These are phyloP conservation scores for Acanthochlamys bracteata DNA, from an alignment of 106 monocot genomes.

Conservation along the genomic window DNA sequence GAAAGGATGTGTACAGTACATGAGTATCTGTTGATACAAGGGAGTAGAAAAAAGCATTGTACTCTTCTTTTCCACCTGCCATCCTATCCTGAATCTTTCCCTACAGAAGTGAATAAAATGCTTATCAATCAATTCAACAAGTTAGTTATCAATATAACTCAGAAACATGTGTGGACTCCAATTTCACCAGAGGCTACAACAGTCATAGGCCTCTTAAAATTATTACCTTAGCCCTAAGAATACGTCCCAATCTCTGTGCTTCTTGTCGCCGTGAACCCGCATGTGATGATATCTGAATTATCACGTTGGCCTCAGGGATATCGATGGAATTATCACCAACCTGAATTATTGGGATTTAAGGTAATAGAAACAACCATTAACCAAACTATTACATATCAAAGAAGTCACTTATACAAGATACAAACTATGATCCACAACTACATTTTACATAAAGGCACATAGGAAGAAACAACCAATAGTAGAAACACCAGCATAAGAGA, in stretches of 20 bases:
- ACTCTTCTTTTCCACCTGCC: constrained; percentile 99
- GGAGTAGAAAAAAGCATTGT: constrained; percentile 99
- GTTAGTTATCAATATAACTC: too few relatives aligned
- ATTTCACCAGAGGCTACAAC: too few relatives aligned
- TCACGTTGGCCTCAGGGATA: constrained; percentile 99
- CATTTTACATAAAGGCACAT: too few relatives aligned
- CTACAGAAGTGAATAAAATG: constrained; percentile 17
- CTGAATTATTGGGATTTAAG: constrained; percentile 29
- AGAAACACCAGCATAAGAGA: too few relatives aligned
- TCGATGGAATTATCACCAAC: constrained; percentile 99
- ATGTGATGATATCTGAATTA: constrained; percentile 99
- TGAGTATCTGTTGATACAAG: constrained; percentile 98
- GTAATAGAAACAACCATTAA: too few relatives aligned
- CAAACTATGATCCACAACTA: too few relatives aligned
- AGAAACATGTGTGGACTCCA: too few relatives aligned
- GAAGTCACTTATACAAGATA: too few relatives aligned
- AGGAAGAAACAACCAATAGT: too few relatives aligned
- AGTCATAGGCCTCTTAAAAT: too few relatives aligned
- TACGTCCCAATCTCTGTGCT: constrained; percentile 95
- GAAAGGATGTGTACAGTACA: constrained; percentile 13
- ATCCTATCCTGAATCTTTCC: constrained; percentile 88
- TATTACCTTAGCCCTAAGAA: constrained; percentile 98
- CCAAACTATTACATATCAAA: too few relatives aligned
- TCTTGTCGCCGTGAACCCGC: constrained; percentile 98
- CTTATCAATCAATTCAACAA: too few relatives aligned